Percentiles rank a stretch among this genome's conserved stretches.
Conservation (phyloP, 148 eudicot species). For the Persicaria maculosa region DNA sequence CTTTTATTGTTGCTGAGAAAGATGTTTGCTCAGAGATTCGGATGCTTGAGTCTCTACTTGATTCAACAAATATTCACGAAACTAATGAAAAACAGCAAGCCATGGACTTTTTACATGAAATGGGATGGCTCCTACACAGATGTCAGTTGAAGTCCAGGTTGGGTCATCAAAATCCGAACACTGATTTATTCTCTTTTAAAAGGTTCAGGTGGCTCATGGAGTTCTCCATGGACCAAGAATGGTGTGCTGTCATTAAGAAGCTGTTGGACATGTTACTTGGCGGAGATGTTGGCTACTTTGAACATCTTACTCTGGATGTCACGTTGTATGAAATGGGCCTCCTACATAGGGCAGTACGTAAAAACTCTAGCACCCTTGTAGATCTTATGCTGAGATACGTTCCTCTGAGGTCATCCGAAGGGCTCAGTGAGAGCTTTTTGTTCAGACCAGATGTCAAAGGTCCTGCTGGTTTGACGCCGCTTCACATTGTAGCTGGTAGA, state of each 20-base stretch:
- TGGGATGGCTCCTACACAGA: constrained; percentile 94
- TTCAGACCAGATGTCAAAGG: constrained; percentile 75
- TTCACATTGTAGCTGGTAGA: constrained; percentile 70
- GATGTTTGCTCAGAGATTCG: constrained; percentile 79
- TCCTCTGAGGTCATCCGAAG: constrained; percentile 12
- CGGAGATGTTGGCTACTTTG: constrained; percentile 35
- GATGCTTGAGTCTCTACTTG: constrained; percentile 45
- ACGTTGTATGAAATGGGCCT: constrained; percentile 40
- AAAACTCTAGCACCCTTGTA: constrained; percentile 44
- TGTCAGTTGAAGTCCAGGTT: constrained; percentile 43
- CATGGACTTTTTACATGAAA: constrained; percentile 68
- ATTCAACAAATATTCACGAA: constrained; percentile 25
- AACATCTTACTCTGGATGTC: constrained; percentile 24
- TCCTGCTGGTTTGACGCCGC: constrained; percentile 87
- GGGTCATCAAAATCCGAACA: constrained; percentile 12
- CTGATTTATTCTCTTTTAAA: constrained; percentile 43
- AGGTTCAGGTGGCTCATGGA: constrained; percentile 60
- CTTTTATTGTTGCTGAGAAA: constrained; percentile 84
- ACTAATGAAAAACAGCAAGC: constrained; percentile 36
- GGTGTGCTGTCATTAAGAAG: constrained; percentile 59
- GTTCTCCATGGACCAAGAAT: constrained; percentile 49
- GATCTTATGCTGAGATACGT: constrained; percentile 33
- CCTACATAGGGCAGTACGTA: constrained; percentile 50
- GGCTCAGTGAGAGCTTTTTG: constrained; percentile 17
- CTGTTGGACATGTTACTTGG: constrained; percentile 32